These are phyloP conservation scores for Ministeria vibrans DNA, from an alignment of 78 protist species.

Conservation along the genomic window DNA sequence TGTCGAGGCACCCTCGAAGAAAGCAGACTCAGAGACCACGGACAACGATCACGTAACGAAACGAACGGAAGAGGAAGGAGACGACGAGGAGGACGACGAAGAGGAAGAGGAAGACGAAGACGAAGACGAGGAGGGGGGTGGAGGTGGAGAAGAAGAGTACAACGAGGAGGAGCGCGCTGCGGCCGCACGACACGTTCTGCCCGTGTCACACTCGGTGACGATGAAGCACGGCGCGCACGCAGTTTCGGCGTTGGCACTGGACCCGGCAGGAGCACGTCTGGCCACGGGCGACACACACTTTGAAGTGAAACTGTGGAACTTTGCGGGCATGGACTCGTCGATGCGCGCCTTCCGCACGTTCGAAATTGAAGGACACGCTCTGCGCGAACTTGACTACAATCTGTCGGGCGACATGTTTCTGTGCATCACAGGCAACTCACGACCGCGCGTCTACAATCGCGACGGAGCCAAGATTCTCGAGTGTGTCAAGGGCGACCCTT, in stretches of 20 bases:
- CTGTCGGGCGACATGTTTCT: conserved; percentile 26
- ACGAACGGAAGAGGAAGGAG: background rate
- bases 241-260: conserved; percentile 53
- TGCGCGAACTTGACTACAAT: conserved; percentile 32
- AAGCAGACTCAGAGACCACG: background rate
- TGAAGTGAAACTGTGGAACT: conserved; percentile 58
- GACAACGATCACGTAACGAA: background rate
- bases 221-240: conserved; percentile 29
- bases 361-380: conserved; percentile 40
- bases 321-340: conserved; percentile 60
- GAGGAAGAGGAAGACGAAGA: background rate
- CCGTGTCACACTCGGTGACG: conserved; percentile 35
- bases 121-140: background rate
- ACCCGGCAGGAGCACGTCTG: conserved; percentile 57
- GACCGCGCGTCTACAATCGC: conserved; percentile 30
- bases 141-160: background rate
- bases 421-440: background rate
- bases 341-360: conserved; percentile 48
- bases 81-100: background rate
- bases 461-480: conserved; percentile 53
- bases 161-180: too few species aligned
- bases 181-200: too few species aligned
- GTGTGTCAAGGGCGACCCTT: conserved; percentile 56
- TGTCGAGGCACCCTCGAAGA: background rate
- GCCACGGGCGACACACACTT: conserved; percentile 57